Conservation (phyloP, 768 basidiomycete genomes). For the Rhizopogon vesiculosus region DNA sequence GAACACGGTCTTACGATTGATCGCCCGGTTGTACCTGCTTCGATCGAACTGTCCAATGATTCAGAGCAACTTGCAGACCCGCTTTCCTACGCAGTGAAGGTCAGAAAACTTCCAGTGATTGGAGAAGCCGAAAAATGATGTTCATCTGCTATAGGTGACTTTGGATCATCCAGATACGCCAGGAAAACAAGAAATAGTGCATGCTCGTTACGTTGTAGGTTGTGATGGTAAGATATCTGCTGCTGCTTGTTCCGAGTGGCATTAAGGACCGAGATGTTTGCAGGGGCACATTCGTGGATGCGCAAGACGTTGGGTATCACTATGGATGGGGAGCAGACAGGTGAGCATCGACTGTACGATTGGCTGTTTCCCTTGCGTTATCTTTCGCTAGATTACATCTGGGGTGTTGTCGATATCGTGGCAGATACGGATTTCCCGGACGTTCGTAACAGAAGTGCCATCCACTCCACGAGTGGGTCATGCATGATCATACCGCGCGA, state of each 20-base stretch:
- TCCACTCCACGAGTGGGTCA: constrained; percentile 64
- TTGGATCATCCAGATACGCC: constrained; percentile 17
- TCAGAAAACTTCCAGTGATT: not conserved
- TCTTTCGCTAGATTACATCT: constrained; percentile 53
- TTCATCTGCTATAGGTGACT: not conserved
- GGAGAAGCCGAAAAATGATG: not conserved
- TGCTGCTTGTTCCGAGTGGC: not conserved
- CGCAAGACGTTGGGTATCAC: constrained; percentile 36
- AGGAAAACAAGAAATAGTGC: constrained; percentile 31
- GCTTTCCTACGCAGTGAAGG: constrained; percentile 27
- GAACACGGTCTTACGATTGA: constrained; percentile 27
- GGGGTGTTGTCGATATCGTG: constrained; percentile 75
- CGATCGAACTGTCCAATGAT: constrained; percentile 30
- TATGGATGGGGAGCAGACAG: constrained; percentile 46
- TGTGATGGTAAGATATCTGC: constrained; percentile 25
- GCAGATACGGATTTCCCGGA: constrained; percentile 75
- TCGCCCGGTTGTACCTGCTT: constrained; percentile 24
- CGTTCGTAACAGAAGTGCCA: constrained; percentile 55
- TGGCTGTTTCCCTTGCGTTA: not conserved
- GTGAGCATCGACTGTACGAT: constrained; percentile 12
- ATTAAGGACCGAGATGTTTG: not conserved
- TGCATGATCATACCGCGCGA: constrained; percentile 75
- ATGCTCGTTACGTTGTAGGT: constrained; percentile 31
- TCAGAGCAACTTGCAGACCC: constrained; percentile 28
- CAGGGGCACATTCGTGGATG: constrained; percentile 44